A percentile compares a stretch with the other conserved stretches of the same genome.
These are phyloP conservation scores for Trichosanthes truncata DNA, from an alignment of 306 rosid genomes.

Conservation along the genomic window DNA sequence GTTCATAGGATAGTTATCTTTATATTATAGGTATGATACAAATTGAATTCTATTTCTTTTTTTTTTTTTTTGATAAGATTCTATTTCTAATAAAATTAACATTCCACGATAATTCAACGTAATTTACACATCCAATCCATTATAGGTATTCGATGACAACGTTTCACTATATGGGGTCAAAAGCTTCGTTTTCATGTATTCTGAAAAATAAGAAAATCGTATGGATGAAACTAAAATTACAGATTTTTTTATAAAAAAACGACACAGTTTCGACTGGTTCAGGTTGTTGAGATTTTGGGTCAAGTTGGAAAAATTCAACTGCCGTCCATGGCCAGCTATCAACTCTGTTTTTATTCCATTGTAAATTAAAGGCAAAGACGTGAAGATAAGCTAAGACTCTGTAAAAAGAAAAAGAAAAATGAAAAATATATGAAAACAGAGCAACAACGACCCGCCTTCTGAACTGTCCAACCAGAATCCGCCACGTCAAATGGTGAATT, in stretches of 20 bases:
- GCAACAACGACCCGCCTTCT: background rate
- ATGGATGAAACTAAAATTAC: background rate
- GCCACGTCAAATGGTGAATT: constrained; percentile 6
- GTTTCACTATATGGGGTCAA: background rate
- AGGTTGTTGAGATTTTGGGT: background rate
- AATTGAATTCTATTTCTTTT: background rate
- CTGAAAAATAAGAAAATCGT: background rate
- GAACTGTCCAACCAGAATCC: background rate
- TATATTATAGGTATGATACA: background rate
- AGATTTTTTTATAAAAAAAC: too few species aligned
- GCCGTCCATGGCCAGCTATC: background rate
- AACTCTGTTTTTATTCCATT: background rate
- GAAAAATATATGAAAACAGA: too few species aligned
- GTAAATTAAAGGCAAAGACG: background rate
- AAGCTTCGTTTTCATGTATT: background rate
- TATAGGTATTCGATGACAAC: background rate
- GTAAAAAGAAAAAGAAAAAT: background rate
- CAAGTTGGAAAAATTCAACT: background rate
- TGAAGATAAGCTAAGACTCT: too few species aligned
- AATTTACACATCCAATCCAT: background rate
- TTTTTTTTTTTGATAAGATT: too few species aligned
- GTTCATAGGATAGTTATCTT: background rate
- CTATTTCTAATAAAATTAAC: background rate
- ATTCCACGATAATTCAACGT: background rate
- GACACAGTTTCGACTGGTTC: background rate